Evolutionary conservation across 768 basidiomycete genomes (phyloP).

Genomic region (Termitomyces sp.): DNA sequence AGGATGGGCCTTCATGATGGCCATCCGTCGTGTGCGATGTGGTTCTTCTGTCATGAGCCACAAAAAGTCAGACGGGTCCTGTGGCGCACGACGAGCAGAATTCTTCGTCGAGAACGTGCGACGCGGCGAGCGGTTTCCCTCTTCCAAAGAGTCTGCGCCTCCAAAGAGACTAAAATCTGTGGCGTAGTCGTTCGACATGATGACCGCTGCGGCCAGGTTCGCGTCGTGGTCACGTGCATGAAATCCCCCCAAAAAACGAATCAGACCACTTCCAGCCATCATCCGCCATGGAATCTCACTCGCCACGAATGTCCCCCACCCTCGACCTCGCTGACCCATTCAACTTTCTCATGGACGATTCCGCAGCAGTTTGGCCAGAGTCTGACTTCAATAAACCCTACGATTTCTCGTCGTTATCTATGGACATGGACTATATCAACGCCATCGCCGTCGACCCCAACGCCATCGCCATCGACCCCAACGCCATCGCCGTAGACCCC

Average conservation of each 20-base stretch:
- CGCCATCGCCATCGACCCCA: slow-evolving; percentile 50
- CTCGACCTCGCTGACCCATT: slow-evolving; percentile 55
- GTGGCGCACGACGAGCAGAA: slow-evolving; percentile 10
- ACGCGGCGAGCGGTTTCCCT: no score
- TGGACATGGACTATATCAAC: slow-evolving; percentile 39
- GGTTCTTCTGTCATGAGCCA: slow-evolving; percentile 99
- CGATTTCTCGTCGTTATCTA: not conserved
- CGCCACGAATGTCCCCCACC: slow-evolving; percentile 27
- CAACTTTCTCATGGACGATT: slow-evolving; percentile 42
- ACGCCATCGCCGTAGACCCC: slow-evolving; percentile 51
- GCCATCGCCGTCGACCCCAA: slow-evolving; percentile 55
- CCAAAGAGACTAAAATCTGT: no score
- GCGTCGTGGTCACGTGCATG: not conserved
- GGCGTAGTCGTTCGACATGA: no score
- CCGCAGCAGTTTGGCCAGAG: slow-evolving; percentile 30
- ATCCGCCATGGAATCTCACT: slow-evolving; percentile 9
- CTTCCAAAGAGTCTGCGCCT: no score
- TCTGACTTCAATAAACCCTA: slow-evolving; percentile 22
- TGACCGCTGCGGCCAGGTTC: no score
- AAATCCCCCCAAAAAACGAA: no score
- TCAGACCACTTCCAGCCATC: not conserved
- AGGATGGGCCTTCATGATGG: slow-evolving; percentile 92
- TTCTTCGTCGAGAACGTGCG: no score
- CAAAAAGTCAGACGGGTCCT: slow-evolving; percentile 82
- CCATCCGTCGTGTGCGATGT: slow-evolving; percentile 80